Percentiles rank a stretch among this genome's conserved stretches.
phyloP scores from a whole-genome alignment of 495 filamentous ascomycete genomes.

The Aspergillus asperescens region DNA sequence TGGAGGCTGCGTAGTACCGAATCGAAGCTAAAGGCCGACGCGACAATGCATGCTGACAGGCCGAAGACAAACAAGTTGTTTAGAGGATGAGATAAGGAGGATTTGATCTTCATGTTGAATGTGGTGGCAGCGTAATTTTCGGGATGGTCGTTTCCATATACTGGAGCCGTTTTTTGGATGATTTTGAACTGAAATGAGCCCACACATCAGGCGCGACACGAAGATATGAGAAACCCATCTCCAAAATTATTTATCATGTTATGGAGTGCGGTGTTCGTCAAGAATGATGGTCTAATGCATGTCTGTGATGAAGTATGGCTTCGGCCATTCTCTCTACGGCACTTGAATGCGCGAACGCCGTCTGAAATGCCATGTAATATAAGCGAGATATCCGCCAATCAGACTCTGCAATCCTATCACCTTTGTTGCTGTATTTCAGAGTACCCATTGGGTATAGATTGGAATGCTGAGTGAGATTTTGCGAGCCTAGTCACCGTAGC shows the following conservation, averaged over 20 bases:
- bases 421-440: not conserved
- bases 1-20: conserved; percentile 1
- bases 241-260: not conserved
- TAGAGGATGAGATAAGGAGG: not conserved
- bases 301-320: not conserved
- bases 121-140: not conserved
- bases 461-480: not conserved
- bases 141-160: not conserved
- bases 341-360: not conserved
- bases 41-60: conserved; percentile 8
- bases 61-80: conserved; percentile 2
- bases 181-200: not conserved
- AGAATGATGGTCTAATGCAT: not conserved
- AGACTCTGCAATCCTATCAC: not conserved
- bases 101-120: conserved; percentile 8
- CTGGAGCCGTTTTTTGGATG: not conserved
- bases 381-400: not conserved
- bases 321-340: not conserved
- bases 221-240: not conserved
- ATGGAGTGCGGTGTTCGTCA: not conserved
- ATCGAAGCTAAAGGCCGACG: conserved; percentile 9
- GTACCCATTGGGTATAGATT: not conserved
- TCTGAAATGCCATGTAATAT: not conserved
- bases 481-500: not conserved
- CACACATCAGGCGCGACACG: not conserved